Evolutionary conservation across 169 alveolate species (phyloP).

Genomic region (Plasmodium gonderi): DNA sequence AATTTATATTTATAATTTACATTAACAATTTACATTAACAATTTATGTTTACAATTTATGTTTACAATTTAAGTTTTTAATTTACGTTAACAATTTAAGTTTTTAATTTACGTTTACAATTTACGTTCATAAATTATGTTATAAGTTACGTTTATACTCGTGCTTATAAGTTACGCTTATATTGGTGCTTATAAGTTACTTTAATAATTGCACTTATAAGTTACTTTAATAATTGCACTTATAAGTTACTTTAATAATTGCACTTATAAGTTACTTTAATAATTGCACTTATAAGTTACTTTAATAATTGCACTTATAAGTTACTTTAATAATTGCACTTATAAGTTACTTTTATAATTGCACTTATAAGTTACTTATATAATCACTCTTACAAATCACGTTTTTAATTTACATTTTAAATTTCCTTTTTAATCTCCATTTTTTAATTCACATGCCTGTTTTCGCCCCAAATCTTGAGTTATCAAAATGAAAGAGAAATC

Average conservation of each 20-base stretch:
- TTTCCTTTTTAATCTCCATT: background rate
- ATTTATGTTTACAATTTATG: background rate
- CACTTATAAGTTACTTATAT: background rate
- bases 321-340: background rate
- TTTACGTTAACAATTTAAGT: background rate
- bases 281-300: background rate
- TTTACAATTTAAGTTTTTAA: background rate
- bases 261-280: background rate
- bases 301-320: background rate
- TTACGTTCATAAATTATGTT: background rate
- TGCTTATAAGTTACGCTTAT: background rate
- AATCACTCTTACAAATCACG: too few species aligned
- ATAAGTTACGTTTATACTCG: background rate
- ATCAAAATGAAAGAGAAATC: background rate
- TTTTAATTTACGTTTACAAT: background rate
- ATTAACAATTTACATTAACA: background rate
- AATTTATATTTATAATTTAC: background rate
- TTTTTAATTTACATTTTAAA: too few species aligned
- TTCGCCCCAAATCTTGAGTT: background rate
- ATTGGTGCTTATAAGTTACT: background rate
- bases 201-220: background rate
- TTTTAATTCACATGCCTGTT: background rate
- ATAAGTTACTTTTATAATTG: background rate
- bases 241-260: background rate
- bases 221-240: background rate